Base-by-base conservation (phyloP, 176 grass and related monocot genomes). In the Bonia amplexicaulis region DNA sequence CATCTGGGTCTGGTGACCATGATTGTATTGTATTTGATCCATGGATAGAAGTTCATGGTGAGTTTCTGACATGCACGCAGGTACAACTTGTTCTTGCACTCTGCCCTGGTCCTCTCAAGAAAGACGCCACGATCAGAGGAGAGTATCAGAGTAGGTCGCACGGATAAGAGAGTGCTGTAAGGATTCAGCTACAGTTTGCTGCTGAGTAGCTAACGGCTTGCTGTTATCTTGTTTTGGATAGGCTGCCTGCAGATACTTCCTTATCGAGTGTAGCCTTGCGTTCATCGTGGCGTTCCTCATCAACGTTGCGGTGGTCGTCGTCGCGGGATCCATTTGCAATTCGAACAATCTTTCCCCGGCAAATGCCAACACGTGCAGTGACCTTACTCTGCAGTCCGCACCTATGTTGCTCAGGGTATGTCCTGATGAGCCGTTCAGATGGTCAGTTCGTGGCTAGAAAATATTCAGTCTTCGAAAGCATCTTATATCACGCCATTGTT, bases 31-130 rank as follows among this genome's bases (percentile, higher is more conserved):
- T 40, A 66, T 52, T 27, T 47, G 22, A 23, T 55, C 7, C 69
- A 54, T 74, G 76, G 27, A 59, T 66, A 54, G 22, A 66, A 66
- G 7, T 54, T 66, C 46, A 69, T 20, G 19, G 20, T 5, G 58
- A 70, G 29, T 46, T 68, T 64, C 42, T 57, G 29, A 49, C 44
- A 17, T 71, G 3, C 12, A 11, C 74, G 19, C 76, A 91, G 85
- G 47, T 92, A 97, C 71, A 97, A 97, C 55, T 51, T 97, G 51
- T 97, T 97, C 84, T 55, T 97, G 76, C 95, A 97, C 80, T 97
- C 95, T 20, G 95, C 95, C 7, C 79, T 93, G 7, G 95, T 97
- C 31, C 92, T 93, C 2, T 93, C 95, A 20, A 87, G 95, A 12
- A 97, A 93, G 82, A 94, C 92, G 2, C 86, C 89, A 11, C 63